phyloP scores from a whole-genome alignment of 2,329 filamentous ascomycete species.

The Graphilbum fragrans region DNA sequence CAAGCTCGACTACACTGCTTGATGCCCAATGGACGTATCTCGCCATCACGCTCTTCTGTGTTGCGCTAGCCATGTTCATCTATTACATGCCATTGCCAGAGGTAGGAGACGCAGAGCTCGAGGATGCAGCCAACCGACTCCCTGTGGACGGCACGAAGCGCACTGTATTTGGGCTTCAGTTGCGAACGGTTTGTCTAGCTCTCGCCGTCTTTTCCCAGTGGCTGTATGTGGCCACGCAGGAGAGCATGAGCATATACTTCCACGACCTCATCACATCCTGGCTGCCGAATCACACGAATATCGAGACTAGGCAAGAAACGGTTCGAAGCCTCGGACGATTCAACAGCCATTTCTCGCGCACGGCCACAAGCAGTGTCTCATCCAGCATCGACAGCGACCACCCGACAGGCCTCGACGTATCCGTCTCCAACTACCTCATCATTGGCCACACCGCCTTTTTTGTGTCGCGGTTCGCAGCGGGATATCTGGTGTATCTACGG shows the following conservation, averaged over 20 bases:
- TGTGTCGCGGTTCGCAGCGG: conserved; percentile 58
- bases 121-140: conserved; percentile 31
- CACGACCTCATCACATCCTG: conserved; percentile 33
- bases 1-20: conserved; percentile 41
- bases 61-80: conserved; percentile 55
- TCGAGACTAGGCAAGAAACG: no score
- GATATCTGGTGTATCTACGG: conserved; percentile 47
- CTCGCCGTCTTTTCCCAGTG: conserved; percentile 68
- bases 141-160: conserved; percentile 38
- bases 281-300: conserved; percentile 9
- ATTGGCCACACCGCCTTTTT: conserved; percentile 64
- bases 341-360: conserved; percentile 6
- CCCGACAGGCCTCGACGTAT: conserved; percentile 31
- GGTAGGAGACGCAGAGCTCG: conserved; percentile 42
- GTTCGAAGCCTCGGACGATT: no score
- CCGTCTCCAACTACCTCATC: conserved; percentile 54
- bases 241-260: conserved; percentile 51
- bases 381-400: conserved; percentile 19
- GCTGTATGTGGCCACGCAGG: conserved; percentile 66
- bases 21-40: conserved; percentile 80
- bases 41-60: conserved; percentile 65
- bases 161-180: conserved; percentile 30
- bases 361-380: conserved; percentile 20
- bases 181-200: conserved; percentile 46
- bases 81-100: conserved; percentile 57